A percentile compares a stretch with the other conserved stretches of the same genome.
Conservation (phyloP, 2,329 filamentous ascomycete species). For the Pseudocercospora fijiensis region DNA sequence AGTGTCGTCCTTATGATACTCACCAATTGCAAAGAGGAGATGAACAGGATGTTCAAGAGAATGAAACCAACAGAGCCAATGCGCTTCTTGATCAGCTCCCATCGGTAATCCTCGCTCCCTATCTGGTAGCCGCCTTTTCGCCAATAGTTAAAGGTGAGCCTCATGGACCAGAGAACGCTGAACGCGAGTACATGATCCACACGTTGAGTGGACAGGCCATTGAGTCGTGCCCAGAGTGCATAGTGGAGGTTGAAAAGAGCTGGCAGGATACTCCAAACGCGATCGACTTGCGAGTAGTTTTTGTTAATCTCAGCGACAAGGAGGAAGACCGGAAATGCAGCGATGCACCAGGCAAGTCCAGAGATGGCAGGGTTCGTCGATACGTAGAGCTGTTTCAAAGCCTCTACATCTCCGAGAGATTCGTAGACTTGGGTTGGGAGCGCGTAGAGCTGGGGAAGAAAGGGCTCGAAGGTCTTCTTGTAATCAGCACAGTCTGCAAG, state of each 20-base stretch:
- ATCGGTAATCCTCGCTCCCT: conserved; percentile 94
- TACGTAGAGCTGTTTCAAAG: conserved; percentile 70
- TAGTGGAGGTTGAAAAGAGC: conserved; percentile 85
- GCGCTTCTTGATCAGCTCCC: conserved; percentile 70
- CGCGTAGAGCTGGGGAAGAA: conserved; percentile 62
- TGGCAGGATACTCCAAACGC: conserved; percentile 86
- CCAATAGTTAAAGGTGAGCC: conserved; percentile 96
- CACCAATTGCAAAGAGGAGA: conserved; percentile 71
- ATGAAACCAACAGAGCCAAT: conserved; percentile 69
- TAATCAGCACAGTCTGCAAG: conserved; percentile 76
- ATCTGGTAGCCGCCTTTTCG: conserved; percentile 86
- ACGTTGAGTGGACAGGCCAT: conserved; percentile 66
- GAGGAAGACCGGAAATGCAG: conserved; percentile 70
- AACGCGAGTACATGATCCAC: conserved; percentile 72
- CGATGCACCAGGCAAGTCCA: conserved; percentile 68
- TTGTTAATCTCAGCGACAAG: conserved; percentile 78
- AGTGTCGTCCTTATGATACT: conserved; percentile 22
- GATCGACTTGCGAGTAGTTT: conserved; percentile 97
- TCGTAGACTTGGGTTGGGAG: conserved; percentile 51
- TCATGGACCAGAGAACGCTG: conserved; percentile 64
- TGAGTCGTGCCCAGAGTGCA: conserved; percentile 74
- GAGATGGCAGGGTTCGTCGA: conserved; percentile 83
- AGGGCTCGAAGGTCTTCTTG: conserved; percentile 71
- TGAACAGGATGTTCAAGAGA: conserved; percentile 85
- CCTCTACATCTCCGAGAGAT: conserved; percentile 59